A percentile compares a stretch with the other conserved stretches of the same genome.
Conservation (phyloP, 768 basidiomycete species). For the Xerocomus spinulosus region DNA sequence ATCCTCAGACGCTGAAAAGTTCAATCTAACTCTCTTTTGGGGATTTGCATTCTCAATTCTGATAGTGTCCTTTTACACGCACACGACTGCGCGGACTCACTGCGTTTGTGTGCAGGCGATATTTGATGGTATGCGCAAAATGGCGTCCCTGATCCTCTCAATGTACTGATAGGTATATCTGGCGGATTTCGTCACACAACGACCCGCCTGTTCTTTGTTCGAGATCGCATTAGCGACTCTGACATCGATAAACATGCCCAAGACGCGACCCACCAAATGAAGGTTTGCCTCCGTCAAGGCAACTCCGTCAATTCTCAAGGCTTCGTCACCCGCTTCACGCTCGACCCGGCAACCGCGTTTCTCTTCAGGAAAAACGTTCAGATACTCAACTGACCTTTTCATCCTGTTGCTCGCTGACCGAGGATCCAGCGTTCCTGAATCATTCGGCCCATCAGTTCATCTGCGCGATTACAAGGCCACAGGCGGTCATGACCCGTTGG, state of each 20-base stretch:
- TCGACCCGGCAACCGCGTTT: slow-evolving; percentile 57
- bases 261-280: slow-evolving; percentile 32
- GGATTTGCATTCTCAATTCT: slow-evolving; percentile 40
- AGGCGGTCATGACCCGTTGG: slow-evolving; percentile 30
- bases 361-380: slow-evolving; percentile 43
- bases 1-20: slow-evolving; percentile 8
- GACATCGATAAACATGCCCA: slow-evolving; percentile 35
- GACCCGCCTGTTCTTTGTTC: slow-evolving; percentile 41
- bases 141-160: not conserved
- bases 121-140: slow-evolving; percentile 34
- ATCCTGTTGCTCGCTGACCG: slow-evolving; percentile 27
- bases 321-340: slow-evolving; percentile 42
- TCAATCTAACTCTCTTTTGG: slow-evolving; percentile 29
- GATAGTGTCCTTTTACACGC: slow-evolving; percentile 24
- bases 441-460: slow-evolving; percentile 36
- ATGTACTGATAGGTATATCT: not conserved
- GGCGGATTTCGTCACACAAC: slow-evolving; percentile 39
- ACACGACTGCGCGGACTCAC: not conserved
- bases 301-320: slow-evolving; percentile 44
- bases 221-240: slow-evolving; percentile 37
- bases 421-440: slow-evolving; percentile 20
- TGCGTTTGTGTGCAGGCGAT: slow-evolving; percentile 20
- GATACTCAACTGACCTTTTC: slow-evolving; percentile 35
- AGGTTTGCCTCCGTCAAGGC: slow-evolving; percentile 31
- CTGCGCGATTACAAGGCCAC: slow-evolving; percentile 37